Conservation (phyloP, 2,329 filamentous ascomycete species). For the Cladosporium sp. region DNA sequence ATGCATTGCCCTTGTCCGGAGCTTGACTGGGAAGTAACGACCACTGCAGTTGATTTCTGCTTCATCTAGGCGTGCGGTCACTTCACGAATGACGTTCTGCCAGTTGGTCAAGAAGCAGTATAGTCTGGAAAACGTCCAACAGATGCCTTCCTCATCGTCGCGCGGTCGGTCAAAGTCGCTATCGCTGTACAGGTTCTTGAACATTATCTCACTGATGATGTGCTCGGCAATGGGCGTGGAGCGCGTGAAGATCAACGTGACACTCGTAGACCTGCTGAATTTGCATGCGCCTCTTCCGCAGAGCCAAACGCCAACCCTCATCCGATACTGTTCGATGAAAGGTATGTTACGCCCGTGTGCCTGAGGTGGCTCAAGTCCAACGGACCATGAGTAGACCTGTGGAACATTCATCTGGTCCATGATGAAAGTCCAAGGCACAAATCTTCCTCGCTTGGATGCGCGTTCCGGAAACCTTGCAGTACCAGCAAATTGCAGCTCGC, state of each 20-base stretch:
- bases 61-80: constrained; percentile 31
- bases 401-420: constrained; percentile 37
- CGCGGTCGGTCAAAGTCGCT: constrained; percentile 29
- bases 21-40: constrained; percentile 28
- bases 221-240: constrained; percentile 29
- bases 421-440: constrained; percentile 35
- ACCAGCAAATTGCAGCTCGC: constrained; percentile 31
- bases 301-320: constrained; percentile 34
- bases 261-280: constrained; percentile 27
- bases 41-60: constrained; percentile 33
- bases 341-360: constrained; percentile 22
- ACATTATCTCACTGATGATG: constrained; percentile 30
- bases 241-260: constrained; percentile 33
- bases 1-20: constrained; percentile 18
- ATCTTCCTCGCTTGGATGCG: constrained; percentile 26
- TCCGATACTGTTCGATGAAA: constrained; percentile 30
- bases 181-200: constrained; percentile 30
- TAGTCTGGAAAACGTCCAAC: constrained; percentile 33
- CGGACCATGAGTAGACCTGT: constrained; percentile 36
- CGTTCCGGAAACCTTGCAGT: constrained; percentile 35
- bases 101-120: constrained; percentile 34
- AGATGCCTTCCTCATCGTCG: constrained; percentile 33
- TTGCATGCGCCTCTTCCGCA: constrained; percentile 31
- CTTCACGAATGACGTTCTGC: constrained; percentile 35
- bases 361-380: constrained; percentile 27